A percentile compares a stretch with the other conserved stretches of the same genome.
Conservation (phyloP, 805 yeast species). For the Nakazawaea ernobii region DNA sequence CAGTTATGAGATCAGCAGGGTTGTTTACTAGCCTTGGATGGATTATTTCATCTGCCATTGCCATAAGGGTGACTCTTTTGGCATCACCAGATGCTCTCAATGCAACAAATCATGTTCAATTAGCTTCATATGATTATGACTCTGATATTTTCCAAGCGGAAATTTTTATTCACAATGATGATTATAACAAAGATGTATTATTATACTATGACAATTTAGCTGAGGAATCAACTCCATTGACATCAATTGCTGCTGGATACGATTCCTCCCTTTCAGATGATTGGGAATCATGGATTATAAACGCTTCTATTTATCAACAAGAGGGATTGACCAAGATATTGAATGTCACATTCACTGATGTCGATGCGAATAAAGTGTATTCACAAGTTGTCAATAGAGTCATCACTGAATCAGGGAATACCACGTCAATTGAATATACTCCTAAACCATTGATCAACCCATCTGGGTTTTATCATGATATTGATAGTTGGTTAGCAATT, state of each 20-base stretch:
- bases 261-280: background rate
- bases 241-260: constrained; percentile 6
- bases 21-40: no score
- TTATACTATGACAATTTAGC: constrained; percentile 2
- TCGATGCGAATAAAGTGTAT: background rate
- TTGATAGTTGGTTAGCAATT: constrained; percentile 1
- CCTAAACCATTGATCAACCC: constrained; percentile 3
- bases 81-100: background rate
- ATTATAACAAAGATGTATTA: constrained; percentile 1
- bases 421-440: background rate
- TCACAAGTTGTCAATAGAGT: background rate
- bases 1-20: no score
- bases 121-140: constrained; percentile 5
- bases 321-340: constrained; percentile 1
- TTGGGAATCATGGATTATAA: constrained; percentile 6
- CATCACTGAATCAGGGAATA: background rate
- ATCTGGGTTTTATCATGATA: constrained; percentile 2
- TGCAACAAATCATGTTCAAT: constrained; percentile 6
- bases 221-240: constrained; percentile 5
- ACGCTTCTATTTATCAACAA: background rate
- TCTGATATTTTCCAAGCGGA: constrained; percentile 1
- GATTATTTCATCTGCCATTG: background rate
- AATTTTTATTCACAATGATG: constrained; percentile 4
- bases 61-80: background rate
- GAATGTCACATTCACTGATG: constrained; percentile 1